A percentile compares a stretch with the other conserved stretches of the same genome.
Evolutionary conservation across 805 yeast species (phyloP).

Genomic region (Hanseniaspora lindneri): DNA sequence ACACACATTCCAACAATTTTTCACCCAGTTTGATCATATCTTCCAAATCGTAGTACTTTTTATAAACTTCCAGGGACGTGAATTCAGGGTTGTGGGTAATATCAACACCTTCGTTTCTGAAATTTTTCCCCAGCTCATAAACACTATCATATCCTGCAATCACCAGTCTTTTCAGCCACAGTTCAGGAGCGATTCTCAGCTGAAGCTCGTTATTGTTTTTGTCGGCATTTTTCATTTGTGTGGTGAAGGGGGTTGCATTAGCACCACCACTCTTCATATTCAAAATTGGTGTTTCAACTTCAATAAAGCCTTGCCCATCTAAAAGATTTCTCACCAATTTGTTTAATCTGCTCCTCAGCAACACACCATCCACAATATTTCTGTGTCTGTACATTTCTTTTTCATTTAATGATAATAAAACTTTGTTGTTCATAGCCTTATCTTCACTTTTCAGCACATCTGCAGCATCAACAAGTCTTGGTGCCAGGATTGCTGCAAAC

Average conservation of each 20-base stretch:
- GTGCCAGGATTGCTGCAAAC: background rate
- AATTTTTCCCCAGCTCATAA: slow-evolving; percentile 73
- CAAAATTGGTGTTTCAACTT: slow-evolving; percentile 81
- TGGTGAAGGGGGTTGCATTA: slow-evolving; percentile 73
- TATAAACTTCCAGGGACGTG: slow-evolving; percentile 80
- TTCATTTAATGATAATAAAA: background rate
- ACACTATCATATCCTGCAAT: slow-evolving; percentile 78
- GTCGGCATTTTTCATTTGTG: slow-evolving; percentile 32
- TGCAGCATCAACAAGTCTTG: slow-evolving; percentile 2
- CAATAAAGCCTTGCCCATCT: slow-evolving; percentile 46
- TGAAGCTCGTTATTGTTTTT: slow-evolving; percentile 32
- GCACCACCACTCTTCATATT: slow-evolving; percentile 76
- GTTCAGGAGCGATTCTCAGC: slow-evolving; percentile 84
- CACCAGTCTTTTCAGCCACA: slow-evolving; percentile 78
- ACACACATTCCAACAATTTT: slow-evolving; percentile 37
- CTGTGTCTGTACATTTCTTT: slow-evolving; percentile 8
- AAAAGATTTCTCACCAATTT: slow-evolving; percentile 48
- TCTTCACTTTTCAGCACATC: background rate
- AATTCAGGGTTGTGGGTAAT: slow-evolving; percentile 91
- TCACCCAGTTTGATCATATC: slow-evolving; percentile 59
- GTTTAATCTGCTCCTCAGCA: slow-evolving; percentile 31
- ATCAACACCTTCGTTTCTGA: slow-evolving; percentile 89
- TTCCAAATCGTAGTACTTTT: slow-evolving; percentile 52
- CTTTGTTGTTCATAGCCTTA: slow-evolving; percentile 3
- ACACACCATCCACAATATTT: background rate